Conservation (phyloP, 352 stramenopile species). For the Halophytophthora batemanensis region DNA sequence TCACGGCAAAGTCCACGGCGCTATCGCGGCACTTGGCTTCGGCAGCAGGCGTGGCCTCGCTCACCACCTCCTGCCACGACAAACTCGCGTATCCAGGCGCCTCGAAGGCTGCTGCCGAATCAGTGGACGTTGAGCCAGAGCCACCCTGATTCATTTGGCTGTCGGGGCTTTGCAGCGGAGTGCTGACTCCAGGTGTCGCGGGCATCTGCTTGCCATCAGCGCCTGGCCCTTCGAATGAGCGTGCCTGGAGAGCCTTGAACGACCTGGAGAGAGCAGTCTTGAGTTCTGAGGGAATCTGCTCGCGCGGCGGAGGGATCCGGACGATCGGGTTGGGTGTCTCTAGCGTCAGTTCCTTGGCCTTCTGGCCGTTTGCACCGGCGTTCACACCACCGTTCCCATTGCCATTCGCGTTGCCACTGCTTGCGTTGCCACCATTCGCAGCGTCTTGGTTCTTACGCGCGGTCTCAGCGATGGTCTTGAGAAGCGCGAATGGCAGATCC, state of each 20-base stretch:
- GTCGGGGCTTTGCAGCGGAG: conserved; percentile 66
- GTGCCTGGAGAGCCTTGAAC: conserved; percentile 76
- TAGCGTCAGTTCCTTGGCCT: conserved; percentile 68
- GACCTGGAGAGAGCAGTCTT: conserved; percentile 66
- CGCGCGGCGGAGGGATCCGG: conserved; percentile 65
- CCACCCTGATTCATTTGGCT: conserved; percentile 32
- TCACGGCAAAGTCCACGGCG: conserved; percentile 67
- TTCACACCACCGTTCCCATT: conserved; percentile 14
- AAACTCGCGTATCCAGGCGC: conserved; percentile 51
- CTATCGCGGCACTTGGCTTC: conserved; percentile 64
- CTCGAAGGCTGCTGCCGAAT: conserved; percentile 43
- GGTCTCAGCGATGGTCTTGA: conserved; percentile 72
- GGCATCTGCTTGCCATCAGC: conserved; percentile 37
- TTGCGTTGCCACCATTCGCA: conserved; percentile 15
- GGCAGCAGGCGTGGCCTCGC: conserved; percentile 44
- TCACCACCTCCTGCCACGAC: conserved; percentile 68
- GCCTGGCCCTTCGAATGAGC: conserved; percentile 48
- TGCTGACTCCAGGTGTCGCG: conserved; percentile 37
- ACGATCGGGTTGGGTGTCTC: conserved; percentile 74
- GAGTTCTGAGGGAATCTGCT: conserved; percentile 67
- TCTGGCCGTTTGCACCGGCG: conserved; percentile 43
- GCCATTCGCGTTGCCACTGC: conserved; percentile 19
- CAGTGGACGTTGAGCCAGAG: conserved; percentile 14
- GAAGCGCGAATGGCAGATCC: conserved; percentile 64
- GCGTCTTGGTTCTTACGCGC: conserved; percentile 82